Base-by-base conservation (phyloP, 495 filamentous ascomycete species). In the Neurospora africana region DNA sequence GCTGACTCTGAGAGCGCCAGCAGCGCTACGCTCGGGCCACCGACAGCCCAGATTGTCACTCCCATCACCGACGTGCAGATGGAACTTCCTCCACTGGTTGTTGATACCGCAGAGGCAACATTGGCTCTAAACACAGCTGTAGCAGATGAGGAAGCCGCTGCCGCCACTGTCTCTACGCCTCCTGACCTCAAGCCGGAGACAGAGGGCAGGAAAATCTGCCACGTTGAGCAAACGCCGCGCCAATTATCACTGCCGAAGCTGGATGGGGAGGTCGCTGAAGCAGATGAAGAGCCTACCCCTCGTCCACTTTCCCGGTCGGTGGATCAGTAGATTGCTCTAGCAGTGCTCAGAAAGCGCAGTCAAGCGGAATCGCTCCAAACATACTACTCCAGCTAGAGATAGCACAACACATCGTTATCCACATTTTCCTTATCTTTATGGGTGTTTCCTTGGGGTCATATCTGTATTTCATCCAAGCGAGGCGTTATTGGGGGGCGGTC, bases 21-120 rank as follows among this genome's bases (percentile, higher is more conserved):
- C 68, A 73, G 74, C 30, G 35, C 53, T 33, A 75, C 82, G 9
- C 58, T 74, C 15, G 83, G 82, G 71, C 53, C 53, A 65, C 78
- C 82, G 43, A 72, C 75, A 3, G 82, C 82, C 15, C 83, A 84
- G 73, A 78, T 83, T 38, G 81, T 79, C 15, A 84, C 81, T 19
- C 82, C 84, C 0, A 78, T 75, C 13, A 75, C 76, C 39, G 82
- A 84, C 43, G 8, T 75, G 21, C 73, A 75, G 27, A 15, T 77
- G 2, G 74, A 76, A 11, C 78, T 75, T 72, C 65, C 75, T 39
- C 9, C 70, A 15, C 68, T 65, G 8, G 53, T 65, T 9, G 53
- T 65, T 33, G 53, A 65, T 7, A 65, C 53, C 15, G 53, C 53
- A 65, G 53, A 33, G 53, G 15, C 15, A 5, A 65, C 13, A 65